These are phyloP conservation scores for Fragilaria crotonensis DNA, from an alignment of 108 stramenopile genomes.

Conservation along the genomic window DNA sequence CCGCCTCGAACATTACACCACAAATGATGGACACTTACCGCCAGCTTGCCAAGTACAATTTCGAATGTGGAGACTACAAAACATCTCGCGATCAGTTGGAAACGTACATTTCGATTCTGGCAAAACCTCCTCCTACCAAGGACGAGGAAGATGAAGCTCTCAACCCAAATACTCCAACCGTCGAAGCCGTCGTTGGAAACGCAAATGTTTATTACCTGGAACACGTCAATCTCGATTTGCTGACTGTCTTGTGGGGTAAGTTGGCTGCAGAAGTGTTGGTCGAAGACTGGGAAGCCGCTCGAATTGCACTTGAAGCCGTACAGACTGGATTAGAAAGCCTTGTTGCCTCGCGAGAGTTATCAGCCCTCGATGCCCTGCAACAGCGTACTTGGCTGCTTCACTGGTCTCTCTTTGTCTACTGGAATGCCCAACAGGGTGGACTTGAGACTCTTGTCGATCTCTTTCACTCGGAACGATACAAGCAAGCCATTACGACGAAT, in stretches of 20 bases:
- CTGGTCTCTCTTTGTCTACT: conserved; percentile 98
- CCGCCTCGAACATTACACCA: conserved; percentile 46
- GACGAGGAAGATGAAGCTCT: conserved; percentile 46
- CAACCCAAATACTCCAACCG: not conserved
- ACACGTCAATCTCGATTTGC: conserved; percentile 46
- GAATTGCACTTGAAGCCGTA: conserved; percentile 75
- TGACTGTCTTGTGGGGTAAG: conserved; percentile 89
- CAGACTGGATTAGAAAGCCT: conserved; percentile 74
- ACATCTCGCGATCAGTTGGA: conserved; percentile 72
- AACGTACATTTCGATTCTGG: conserved; percentile 77
- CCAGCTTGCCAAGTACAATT: conserved; percentile 86
- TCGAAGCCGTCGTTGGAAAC: conserved; percentile 37
- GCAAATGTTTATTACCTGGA: conserved; percentile 75
- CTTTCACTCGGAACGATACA: conserved; percentile 80
- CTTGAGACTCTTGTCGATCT: conserved; percentile 85
- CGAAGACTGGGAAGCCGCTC: conserved; percentile 86
- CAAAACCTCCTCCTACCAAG: conserved; percentile 48
- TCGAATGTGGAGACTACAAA: conserved; percentile 91
- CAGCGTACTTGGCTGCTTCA: conserved; percentile 98
- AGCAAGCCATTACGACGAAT: conserved; percentile 97
- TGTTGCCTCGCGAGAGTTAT: conserved; percentile 43
- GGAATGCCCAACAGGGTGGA: conserved; percentile 84
- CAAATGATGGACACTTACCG: conserved; percentile 73
- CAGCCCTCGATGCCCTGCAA: conserved; percentile 84
- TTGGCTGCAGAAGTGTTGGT: conserved; percentile 86